Conservation (phyloP, 2,329 filamentous ascomycete species). For the Penicillium sp. region DNA sequence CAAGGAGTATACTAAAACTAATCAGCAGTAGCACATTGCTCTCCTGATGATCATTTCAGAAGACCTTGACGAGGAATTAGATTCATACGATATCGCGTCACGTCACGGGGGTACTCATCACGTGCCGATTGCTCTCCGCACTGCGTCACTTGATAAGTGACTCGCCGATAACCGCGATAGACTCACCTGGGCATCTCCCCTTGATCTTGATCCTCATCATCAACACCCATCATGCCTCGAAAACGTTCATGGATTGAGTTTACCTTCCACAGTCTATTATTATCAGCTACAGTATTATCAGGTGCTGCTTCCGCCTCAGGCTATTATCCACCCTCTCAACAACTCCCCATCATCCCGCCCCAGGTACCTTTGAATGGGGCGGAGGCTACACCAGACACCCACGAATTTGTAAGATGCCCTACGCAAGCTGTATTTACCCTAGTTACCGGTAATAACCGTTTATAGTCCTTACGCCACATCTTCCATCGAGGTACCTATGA, state of each 20-base stretch:
- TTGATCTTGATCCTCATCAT: conserved; percentile 6
- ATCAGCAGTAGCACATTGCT: not conserved
- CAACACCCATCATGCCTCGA: conserved; percentile 23
- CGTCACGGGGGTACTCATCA: conserved; percentile 14
- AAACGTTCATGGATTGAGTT: conserved; percentile 15
- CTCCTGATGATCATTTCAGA: not conserved
- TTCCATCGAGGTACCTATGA: conserved; percentile 85
- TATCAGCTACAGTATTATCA: conserved; percentile 25
- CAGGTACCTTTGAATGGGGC: conserved; percentile 29
- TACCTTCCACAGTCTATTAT: conserved; percentile 18
- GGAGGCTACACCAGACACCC: conserved; percentile 22
- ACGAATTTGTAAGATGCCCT: conserved; percentile 38
- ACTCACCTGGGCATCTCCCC: conserved; percentile 3
- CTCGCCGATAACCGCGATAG: conserved; percentile 12
- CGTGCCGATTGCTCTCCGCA: conserved; percentile 23
- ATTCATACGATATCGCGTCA: conserved; percentile 11
- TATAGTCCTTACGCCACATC: conserved; percentile 69
- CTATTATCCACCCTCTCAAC: conserved; percentile 18
- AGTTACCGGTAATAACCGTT: conserved; percentile 2
- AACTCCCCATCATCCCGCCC: conserved; percentile 34
- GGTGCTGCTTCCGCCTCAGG: conserved; percentile 22
- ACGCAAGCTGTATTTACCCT: not conserved
- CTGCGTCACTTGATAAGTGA: conserved; percentile 25
- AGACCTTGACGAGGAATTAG: not conserved
- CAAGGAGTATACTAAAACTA: not conserved